These are phyloP conservation scores for Arabidopsis lyrata DNA, from an alignment of 441 rosid species.

Conservation along the genomic window DNA sequence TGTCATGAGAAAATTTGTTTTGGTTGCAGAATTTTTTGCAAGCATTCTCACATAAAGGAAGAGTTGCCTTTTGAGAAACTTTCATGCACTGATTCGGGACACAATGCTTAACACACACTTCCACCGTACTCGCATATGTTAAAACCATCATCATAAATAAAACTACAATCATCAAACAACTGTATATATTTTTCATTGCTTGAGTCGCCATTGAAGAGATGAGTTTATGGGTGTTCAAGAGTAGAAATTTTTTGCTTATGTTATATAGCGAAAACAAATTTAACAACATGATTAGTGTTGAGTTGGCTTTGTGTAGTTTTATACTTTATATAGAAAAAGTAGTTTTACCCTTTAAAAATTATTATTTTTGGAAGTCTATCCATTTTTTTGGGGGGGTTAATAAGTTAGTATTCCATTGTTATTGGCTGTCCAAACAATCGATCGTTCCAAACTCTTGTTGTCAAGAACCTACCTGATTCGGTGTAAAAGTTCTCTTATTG, in stretches of 20 bases:
- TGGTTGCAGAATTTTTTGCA: background rate
- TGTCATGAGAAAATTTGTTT: background rate
- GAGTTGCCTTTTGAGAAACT: background rate
- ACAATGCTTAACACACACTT: constrained; percentile 10
- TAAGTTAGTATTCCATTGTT: background rate
- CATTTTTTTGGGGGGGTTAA: background rate
- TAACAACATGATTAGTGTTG: background rate
- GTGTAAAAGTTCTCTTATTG: too few species aligned
- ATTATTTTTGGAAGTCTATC: background rate
- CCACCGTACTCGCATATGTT: background rate
- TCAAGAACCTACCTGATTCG: too few species aligned
- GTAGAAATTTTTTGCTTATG: background rate
- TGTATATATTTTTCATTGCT: background rate
- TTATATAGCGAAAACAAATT: background rate
- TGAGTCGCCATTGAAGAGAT: background rate
- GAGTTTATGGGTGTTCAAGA: background rate
- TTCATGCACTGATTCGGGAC: constrained; percentile 10
- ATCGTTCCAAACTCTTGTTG: too few species aligned
- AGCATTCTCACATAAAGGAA: constrained; percentile 2
- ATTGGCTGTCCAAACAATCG: background rate
- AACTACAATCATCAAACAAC: constrained; percentile 2
- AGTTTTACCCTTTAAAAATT: background rate
- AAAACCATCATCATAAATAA: constrained; percentile 3
- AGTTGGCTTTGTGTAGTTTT: background rate
- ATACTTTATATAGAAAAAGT: background rate